Base-by-base conservation (phyloP, 179 eudicot species). In the Spinacia oleracea region DNA sequence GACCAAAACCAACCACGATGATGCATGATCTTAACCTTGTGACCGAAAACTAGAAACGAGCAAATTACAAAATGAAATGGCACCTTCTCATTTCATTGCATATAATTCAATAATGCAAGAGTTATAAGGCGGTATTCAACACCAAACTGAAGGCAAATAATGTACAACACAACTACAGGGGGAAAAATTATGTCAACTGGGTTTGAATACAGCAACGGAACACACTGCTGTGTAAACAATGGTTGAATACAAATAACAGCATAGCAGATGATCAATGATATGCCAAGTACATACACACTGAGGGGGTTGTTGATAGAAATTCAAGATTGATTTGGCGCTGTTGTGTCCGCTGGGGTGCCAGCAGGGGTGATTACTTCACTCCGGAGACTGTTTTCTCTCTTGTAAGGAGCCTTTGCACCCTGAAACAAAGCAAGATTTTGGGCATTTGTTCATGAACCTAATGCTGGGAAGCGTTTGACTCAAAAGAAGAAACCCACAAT, bases 371-470 rank as follows among this genome's bases (percentile, higher is more conserved):
- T 48, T 64, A 76, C 73, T 85, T 92, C 97, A 66, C 70, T 79
- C 82, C 96, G 89, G 72, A 91, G 88, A 83, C 96, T 90, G 84
- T 83, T 83, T 64, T 88, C 96, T 84, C 96, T 88, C 4, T 74
- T 78, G 85, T 93, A 91, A 74, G 83, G 89, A 77, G 81, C 71
- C 84, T 91, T 91, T 18, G 94, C 94, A 81, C 97, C 97, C 96
- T 93, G 87, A 86, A 80, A 75, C 72, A 78, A 55, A 55, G 29
- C 23, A 72, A 70, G 14, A 60, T 58, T 46, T 68, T 34, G 51
- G 45, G 56, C 12, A 77, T 78, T 42, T 53, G 72, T 65, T 79
- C 40, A 27, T 71, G 63, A 72, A 55, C 51, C 50, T 35, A 53
- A 43, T 29, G 23, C 43, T 27, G n/a, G n/a, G 56, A 83, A 75